phyloP scores from a whole-genome alignment of 2,329 filamentous ascomycete genomes.

The Aspergillus persii region DNA sequence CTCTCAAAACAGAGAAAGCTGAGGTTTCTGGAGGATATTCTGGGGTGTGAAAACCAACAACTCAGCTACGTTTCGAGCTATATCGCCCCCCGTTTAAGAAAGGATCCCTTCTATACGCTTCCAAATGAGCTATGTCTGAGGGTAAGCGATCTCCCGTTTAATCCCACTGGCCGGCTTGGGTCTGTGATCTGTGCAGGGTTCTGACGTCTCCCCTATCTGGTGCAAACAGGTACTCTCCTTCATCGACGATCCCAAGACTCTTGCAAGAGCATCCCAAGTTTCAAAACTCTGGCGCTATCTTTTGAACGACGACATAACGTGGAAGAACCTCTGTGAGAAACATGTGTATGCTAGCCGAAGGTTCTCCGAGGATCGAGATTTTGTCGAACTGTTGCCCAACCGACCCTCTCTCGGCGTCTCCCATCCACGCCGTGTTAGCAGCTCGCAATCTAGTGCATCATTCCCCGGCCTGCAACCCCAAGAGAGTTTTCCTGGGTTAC shows the following conservation, averaged over 20 bases:
- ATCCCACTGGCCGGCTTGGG: not conserved
- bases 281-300: conserved; percentile 91
- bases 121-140: conserved; percentile 90
- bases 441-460: conserved; percentile 25
- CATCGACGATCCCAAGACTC: conserved; percentile 92
- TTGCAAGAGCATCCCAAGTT: conserved; percentile 93
- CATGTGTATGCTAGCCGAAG: conserved; percentile 86
- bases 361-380: conserved; percentile 45
- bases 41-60: conserved; percentile 94
- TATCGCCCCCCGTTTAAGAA: conserved; percentile 89
- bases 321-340: conserved; percentile 96
- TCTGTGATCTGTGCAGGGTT: not conserved
- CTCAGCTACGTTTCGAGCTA: conserved; percentile 95
- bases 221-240: conserved; percentile 77
- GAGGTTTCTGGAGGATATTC: conserved; percentile 77
- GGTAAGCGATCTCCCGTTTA: conserved; percentile 51
- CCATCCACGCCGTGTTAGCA: conserved; percentile 19
- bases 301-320: conserved; percentile 93
- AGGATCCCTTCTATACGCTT: conserved; percentile 89
- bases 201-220: not conserved
- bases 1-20: conserved; percentile 74
- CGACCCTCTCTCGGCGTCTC: conserved; percentile 23
- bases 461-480: conserved; percentile 38
- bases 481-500: conserved; percentile 49
- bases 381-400: conserved; percentile 35